Conservation (phyloP, 495 filamentous ascomycete genomes). For the Staphylotrichum tortipilum region DNA sequence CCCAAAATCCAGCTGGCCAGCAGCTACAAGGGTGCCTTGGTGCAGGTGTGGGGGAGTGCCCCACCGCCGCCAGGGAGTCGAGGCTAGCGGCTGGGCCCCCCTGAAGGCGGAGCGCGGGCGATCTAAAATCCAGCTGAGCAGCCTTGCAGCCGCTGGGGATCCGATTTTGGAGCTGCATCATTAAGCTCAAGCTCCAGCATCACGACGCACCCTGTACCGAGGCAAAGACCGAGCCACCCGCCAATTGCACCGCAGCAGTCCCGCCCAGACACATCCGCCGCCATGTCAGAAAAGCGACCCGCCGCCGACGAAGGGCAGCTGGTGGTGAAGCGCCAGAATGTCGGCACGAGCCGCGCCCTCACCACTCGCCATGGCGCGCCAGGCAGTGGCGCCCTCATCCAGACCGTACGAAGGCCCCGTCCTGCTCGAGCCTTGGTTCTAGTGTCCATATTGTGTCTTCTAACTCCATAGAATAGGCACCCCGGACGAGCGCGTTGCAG, state of each 20-base stretch:
- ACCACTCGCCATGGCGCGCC: constrained; percentile 58
- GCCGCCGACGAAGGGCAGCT: constrained; percentile 72
- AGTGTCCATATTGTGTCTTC: too few relatives aligned
- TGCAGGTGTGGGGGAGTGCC: constrained; percentile 1
- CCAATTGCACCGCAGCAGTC: background rate
- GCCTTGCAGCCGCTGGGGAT: background rate
- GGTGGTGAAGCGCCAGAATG: constrained; percentile 83
- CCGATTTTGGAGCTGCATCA: constrained; percentile 8
- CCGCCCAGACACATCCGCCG: background rate
- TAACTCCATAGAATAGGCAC: constrained; percentile 47
- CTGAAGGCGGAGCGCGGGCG: constrained; percentile 20
- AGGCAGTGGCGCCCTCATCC: constrained; percentile 62
- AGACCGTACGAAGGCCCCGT: constrained; percentile 84
- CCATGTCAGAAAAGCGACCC: constrained; percentile 88
- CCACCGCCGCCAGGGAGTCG: too few relatives aligned
- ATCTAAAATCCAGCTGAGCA: constrained; percentile 23
- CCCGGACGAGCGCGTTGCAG: constrained; percentile 76
- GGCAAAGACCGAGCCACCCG: background rate
- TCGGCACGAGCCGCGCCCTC: constrained; percentile 54
- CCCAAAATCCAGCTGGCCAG: background rate
- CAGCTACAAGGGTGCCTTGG: constrained; percentile 16
- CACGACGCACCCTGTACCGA: too few relatives aligned
- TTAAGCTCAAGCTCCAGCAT: background rate
- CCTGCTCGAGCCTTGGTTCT: too few relatives aligned
- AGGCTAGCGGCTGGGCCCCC: background rate